Evolutionary conservation across 2,329 filamentous ascomycete species (phyloP), one percentile per base, ranked within the genome.

Genomic region (Aureobasidium sp.): DNA sequence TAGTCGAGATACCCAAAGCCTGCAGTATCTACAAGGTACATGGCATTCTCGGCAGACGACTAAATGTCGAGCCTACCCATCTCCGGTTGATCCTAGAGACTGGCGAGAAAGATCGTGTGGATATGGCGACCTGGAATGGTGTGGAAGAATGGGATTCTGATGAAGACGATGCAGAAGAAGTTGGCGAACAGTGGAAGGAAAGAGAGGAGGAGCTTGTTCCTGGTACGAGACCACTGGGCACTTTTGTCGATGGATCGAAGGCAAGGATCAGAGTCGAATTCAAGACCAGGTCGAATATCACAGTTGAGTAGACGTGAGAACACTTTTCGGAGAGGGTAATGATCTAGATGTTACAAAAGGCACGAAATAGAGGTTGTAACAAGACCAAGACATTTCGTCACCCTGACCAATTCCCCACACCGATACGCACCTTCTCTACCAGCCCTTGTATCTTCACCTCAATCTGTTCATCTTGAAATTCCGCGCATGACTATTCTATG

Each of bases 61-160:
- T 95, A 69, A 79, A 76, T 0, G 67, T 89, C 12, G 75, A 80
- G 51, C 88, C 91, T 0, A 78, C 90, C 65, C 76, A 76, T 45
- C 76, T 93, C 64, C 81, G 80, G 44, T 73, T 97, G 53, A 77
- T 94, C 0, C 96, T 90, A 88, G 91, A 96, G 76, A 96, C 91
- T 9, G 90, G 90, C 22, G 92, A 97, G 73, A 90, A 88, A 85
- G 91, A 96, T 73, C 90, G 90, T 0, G 86, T 91, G 0, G 66
- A 68, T 83, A 64, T 83, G 85, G 67, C 81, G 85, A 65, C 80
- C 84, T 73, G 14, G 66, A 70, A 75, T 45, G 73, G 68, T 7
- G 67, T 70, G 5, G 69, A 68, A n/a, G 69, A 68, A 62, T 77
- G 73, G 73, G 73, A 76, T 60, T 74, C 74, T 42, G 74, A 79